Conservation (phyloP, 805 yeast genomes). For the Spathaspora gorwiae region DNA sequence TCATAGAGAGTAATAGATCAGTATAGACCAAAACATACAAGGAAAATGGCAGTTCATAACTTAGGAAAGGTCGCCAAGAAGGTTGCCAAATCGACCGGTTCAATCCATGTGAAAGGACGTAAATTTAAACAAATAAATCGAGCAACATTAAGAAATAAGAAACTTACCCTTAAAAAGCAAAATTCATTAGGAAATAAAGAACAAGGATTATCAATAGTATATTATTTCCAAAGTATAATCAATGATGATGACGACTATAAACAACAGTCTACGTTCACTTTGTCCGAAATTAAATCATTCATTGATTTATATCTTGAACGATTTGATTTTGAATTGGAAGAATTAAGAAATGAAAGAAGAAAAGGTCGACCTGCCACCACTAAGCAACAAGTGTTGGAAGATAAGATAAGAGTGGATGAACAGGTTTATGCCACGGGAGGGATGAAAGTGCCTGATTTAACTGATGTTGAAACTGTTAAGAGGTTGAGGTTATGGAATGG, state of each 20-base stretch:
- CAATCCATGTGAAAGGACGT: constrained; percentile 83
- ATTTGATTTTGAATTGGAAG: constrained; percentile 71
- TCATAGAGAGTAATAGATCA: too few species aligned
- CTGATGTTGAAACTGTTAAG: constrained; percentile 54
- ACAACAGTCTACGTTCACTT: constrained; percentile 34
- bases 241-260: constrained; percentile 9
- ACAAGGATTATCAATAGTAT: constrained; percentile 53
- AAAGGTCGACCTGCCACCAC: constrained; percentile 83
- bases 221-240: constrained; percentile 44
- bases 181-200: constrained; percentile 55
- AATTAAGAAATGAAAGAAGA: constrained; percentile 58
- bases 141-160: constrained; percentile 82
- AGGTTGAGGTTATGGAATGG: constrained; percentile 75
- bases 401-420: constrained; percentile 54
- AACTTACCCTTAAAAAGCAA: constrained; percentile 56
- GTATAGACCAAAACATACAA: too few species aligned
- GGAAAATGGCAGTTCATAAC: constrained; percentile 45
- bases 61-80: constrained; percentile 61
- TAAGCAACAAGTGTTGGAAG: constrained; percentile 64
- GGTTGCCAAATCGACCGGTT: constrained; percentile 49
- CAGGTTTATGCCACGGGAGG: constrained; percentile 77
- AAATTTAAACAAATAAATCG: constrained; percentile 79
- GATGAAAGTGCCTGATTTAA: constrained; percentile 64
- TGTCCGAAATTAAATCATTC: constrained; percentile 58
- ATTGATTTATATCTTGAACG: constrained; percentile 61